Evolutionary conservation across 2,329 filamentous ascomycete species (phyloP), one percentile per base, ranked within the genome.

Genomic region (Penicillium oxalicum): DNA sequence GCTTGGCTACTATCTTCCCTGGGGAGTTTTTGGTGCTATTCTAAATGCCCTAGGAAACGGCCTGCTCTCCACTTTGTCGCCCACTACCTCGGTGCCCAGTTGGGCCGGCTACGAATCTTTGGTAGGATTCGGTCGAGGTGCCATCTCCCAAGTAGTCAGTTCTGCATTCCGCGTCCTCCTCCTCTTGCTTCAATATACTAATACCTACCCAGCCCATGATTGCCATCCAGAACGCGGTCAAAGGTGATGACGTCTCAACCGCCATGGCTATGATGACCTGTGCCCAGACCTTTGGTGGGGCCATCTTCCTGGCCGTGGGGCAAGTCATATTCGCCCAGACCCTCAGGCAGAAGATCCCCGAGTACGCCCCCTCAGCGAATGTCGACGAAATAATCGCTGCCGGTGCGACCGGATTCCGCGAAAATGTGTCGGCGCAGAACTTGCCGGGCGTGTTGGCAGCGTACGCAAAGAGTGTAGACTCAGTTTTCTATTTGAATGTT

Each of bases 81-180:
- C 69, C 1, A 53, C 57, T 33, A 71, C 73, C 3, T 53, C 67
- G 0, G 60, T 62, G 0, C 61, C 54, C 2, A 61, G 67, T 29
- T 77, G 74, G 75, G 70, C 77, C 24, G 75, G 75, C 7, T 78
- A 72, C 57, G 73, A 78, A 46, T 62, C 73, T 4, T 51, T 78
- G 2, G 49, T 68, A 4, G 76, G 74, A 18, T 60, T 70, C 3
- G 72, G 74, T 1, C 59, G 72, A 9, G 76, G 75, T 7, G 47
- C 51, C 4, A 57, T 44, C 4, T 49, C 57, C 13, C 63, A 65
- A 48, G 50, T 52, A 5, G 63, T 65, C 39, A 47, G 55, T 44
- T 12, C 9, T 13, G 4, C 27, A 34, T 12, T 7, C 2, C 18
- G 3, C 7, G 18, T 4, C 5, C 9, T 2, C 4, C 27, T 26